These are phyloP conservation scores for Vinca minor DNA, from an alignment of 257 asterid species.

Conservation along the genomic window DNA sequence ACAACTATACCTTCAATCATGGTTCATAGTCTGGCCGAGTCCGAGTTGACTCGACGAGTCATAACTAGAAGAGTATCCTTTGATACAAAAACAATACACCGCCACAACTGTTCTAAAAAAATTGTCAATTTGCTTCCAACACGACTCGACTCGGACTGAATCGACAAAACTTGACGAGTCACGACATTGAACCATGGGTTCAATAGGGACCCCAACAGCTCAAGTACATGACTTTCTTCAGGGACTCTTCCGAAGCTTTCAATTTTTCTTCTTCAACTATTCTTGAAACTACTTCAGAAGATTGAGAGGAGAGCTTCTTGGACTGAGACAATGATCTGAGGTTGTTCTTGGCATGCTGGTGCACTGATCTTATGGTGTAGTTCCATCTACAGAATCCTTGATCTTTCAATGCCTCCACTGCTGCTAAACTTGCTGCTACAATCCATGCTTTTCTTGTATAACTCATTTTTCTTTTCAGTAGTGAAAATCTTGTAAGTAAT, in stretches of 20 bases:
- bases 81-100: too few species aligned
- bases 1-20: neutral
- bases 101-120: too few species aligned
- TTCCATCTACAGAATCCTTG: slow-evolving; percentile 27
- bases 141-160: too few species aligned
- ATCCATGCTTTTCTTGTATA: slow-evolving; percentile 19
- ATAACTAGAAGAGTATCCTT: too few species aligned
- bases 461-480: slow-evolving; percentile 22
- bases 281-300: slow-evolving; percentile 3
- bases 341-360: slow-evolving; percentile 19
- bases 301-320: slow-evolving; percentile 11
- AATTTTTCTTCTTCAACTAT: neutral
- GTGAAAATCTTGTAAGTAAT: neutral
- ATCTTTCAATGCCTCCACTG: slow-evolving; percentile 24
- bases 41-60: too few species aligned
- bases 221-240: slow-evolving; percentile 26
- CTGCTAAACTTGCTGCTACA: slow-evolving; percentile 21
- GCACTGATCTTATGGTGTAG: slow-evolving; percentile 4
- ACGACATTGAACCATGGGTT: too few species aligned
- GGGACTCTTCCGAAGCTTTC: slow-evolving; percentile 20
- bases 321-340: slow-evolving; percentile 18
- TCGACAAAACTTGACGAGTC: too few species aligned
- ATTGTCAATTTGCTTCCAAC: too few species aligned
- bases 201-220: slow-evolving; percentile 29
- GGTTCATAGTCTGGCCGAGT: too few species aligned